Base-by-base conservation (phyloP, 1,139 yeast species). In the Scheffersomyces segobiensis region DNA sequence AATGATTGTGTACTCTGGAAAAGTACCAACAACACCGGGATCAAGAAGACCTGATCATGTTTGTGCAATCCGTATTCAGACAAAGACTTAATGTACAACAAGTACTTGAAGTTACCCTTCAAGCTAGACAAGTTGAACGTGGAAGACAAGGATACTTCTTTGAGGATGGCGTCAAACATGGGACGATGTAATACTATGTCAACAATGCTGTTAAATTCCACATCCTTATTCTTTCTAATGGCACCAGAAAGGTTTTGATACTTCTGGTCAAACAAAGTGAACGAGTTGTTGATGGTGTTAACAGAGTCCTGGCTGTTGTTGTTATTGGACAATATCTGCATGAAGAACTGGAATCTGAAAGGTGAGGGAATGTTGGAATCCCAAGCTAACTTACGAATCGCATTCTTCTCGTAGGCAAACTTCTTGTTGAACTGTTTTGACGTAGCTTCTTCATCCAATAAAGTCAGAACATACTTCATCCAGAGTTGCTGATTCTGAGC, bases 21-120 rank as follows among this genome's bases (percentile, higher is more conserved):
- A 21, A 76, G 55, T 5, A 76, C 58, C 48, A 80, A 65, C 12
- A 77, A 64, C 8, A 76, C 58, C 10, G 84, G 83, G n/a, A 80
- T 76, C 57, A 79, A 65, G 53, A 80, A 77, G 0, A 66, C 65
- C 58, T 77, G 82, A 60, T 80, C 84, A 56, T 77, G 81, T 57
- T 75, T 76, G 50, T 70, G 70, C 51, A 80, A 68, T 3, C 81
- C 82, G 54, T 68, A 70, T 53, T 74, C 78, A 0, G 79, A 71
- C 46, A 80, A 69, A 1, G 81, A 73, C 60, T 76, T 78, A 50
- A 79, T 67, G 62, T 77, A 79, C 52, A 80, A 72, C 55, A 80
- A 64, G 48, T 67, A 65, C 52, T 65, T 70, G 61, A 70, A 79
- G 54, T 74, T 70, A 3, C 65, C 63, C 55, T 68, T 67, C 58